These are phyloP conservation scores for Xylariaceae sp. DNA, from an alignment of 2,329 filamentous ascomycete genomes.

Conservation along the genomic window DNA sequence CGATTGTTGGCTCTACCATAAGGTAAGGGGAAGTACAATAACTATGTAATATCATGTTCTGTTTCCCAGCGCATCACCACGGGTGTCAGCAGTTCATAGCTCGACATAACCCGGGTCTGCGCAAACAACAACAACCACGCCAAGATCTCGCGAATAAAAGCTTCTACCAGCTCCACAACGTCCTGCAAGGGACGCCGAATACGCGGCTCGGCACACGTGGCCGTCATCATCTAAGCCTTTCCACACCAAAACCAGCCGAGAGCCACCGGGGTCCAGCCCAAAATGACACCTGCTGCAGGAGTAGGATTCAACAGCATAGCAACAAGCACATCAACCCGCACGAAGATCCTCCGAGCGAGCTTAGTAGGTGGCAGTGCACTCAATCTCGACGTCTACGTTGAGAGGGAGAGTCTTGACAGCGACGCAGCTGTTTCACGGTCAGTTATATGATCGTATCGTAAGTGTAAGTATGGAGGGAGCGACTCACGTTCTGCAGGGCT, in stretches of 20 bases:
- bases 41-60: too few relatives aligned
- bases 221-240: neutral
- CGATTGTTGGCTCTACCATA: too few relatives aligned
- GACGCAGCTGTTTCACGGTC: conserved; percentile 59
- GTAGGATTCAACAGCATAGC: neutral
- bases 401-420: conserved; percentile 85
- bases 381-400: conserved; percentile 82
- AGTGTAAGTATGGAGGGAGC: neutral
- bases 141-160: neutral
- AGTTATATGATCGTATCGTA: neutral
- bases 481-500: conserved; percentile 41
- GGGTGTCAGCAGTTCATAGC: neutral
- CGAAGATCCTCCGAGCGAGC: neutral
- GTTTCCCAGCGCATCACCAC: too few relatives aligned
- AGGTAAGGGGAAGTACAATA: too few relatives aligned
- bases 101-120: neutral
- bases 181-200: neutral
- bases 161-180: neutral
- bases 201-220: neutral
- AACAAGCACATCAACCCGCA: neutral
- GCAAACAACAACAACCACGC: neutral
- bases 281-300: neutral
- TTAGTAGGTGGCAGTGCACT: conserved; percentile 61
- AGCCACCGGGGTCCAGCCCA: neutral
- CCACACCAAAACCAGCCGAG: neutral